Evolutionary conservation across 306 rosid genomes (phyloP).

Genomic region (Cucurbita moschata): DNA sequence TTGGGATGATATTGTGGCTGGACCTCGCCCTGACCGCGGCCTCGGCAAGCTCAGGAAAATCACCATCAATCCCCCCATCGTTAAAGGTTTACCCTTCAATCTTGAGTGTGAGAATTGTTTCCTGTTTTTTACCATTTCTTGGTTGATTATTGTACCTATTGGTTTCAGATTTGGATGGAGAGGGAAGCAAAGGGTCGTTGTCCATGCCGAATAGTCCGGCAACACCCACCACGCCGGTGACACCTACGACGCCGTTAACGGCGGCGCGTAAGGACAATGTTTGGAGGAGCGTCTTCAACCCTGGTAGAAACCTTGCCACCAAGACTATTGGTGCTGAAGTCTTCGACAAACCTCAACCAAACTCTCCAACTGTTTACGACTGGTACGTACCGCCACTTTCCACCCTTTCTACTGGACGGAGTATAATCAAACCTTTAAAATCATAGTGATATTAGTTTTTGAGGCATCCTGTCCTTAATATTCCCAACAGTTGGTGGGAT

Average conservation of each 20-base stretch:
- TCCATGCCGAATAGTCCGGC: constrained; percentile 39
- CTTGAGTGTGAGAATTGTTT: background rate
- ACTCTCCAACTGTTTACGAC: constrained; percentile 90
- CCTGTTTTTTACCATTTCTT: background rate
- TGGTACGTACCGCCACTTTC: constrained; percentile 28
- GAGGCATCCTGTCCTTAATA: background rate
- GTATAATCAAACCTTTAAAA: background rate
- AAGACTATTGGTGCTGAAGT: constrained; percentile 45
- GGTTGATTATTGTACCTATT: background rate
- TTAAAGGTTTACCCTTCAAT: constrained; percentile 12
- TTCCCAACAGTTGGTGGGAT: background rate
- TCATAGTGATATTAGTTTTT: background rate
- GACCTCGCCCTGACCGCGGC: constrained; percentile 77
- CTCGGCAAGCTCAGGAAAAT: constrained; percentile 62
- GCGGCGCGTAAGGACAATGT: constrained; percentile 47
- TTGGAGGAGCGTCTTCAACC: constrained; percentile 97
- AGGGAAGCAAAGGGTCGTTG: constrained; percentile 26
- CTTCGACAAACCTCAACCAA: constrained; percentile 81
- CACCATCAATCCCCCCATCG: constrained; percentile 15
- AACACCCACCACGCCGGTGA: constrained; percentile 8
- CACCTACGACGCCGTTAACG: constrained; percentile 32
- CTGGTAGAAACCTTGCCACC: constrained; percentile 78
- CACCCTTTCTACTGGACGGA: background rate
- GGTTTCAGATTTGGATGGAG: constrained; percentile 19
- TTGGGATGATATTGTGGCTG: constrained; percentile 80